Evolutionary conservation across 495 filamentous ascomycete genomes (phyloP).

Genomic region (Podospora didyma): DNA sequence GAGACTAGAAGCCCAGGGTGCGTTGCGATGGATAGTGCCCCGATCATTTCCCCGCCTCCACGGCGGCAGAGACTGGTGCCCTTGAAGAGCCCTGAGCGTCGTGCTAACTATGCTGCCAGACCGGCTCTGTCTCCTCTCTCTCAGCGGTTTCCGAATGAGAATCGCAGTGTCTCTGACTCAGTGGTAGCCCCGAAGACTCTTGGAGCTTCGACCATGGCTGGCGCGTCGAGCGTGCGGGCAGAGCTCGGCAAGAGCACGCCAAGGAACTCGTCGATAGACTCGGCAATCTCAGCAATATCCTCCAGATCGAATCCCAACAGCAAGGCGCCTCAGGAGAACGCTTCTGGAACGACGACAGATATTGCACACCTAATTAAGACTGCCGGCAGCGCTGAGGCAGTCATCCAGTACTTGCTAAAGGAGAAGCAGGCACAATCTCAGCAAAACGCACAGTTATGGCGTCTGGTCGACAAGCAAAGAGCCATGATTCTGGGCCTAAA

Average conservation of each 20-base stretch:
- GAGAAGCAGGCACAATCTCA: constrained; percentile 84
- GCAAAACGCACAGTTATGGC: constrained; percentile 92
- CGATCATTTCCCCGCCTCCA: constrained; percentile 5
- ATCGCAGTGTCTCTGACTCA: constrained; percentile 32
- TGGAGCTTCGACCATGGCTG: constrained; percentile 34
- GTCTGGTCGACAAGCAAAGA: constrained; percentile 91
- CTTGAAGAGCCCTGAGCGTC: constrained; percentile 5
- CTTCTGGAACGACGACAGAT: constrained; percentile 47
- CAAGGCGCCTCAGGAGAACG: constrained; percentile 58
- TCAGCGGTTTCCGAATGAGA: constrained; percentile 39
- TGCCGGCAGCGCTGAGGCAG: constrained; percentile 85
- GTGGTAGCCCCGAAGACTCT: constrained; percentile 32
- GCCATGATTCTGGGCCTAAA: constrained; percentile 91
- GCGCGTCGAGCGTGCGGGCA: constrained; percentile 22
- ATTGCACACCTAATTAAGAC: constrained; percentile 70
- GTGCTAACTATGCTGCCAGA: constrained; percentile 29
- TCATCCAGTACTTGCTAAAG: constrained; percentile 81
- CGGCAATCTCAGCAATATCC: constrained; percentile 82
- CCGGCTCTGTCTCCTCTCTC: constrained; percentile 26
- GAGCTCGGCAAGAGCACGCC: constrained; percentile 39
- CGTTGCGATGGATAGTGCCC: constrained; percentile 18
- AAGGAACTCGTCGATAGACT: constrained; percentile 92
- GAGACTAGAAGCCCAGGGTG: constrained; percentile 31
- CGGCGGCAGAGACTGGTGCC: constrained; percentile 12
- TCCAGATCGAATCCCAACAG: constrained; percentile 56